Evolutionary conservation across 1,284 basidiomycete genomes (phyloP), one percentile per base, ranked within the genome.

Genomic region (Cutaneotrichosporon cyanovorans): DNA sequence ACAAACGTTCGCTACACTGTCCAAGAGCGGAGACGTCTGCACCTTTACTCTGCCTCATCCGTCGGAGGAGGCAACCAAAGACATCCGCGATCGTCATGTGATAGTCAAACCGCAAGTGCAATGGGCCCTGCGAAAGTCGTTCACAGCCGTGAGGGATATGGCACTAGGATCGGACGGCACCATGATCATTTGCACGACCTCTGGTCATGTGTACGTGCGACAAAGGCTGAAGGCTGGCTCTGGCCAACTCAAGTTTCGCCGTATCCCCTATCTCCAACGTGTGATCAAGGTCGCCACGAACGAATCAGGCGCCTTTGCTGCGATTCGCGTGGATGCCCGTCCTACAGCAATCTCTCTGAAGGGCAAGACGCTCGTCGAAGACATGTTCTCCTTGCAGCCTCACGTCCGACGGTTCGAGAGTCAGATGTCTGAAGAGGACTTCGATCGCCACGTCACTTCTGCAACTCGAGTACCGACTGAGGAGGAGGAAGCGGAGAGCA

Each of bases 171-270:
- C 81, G 1, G 90, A 96, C 57, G 89, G 91, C 2, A 81, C 85
- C 7, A 80, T 97, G 59, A 84, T 96, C 60, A 78, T 97, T 35
- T 95, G 89, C 71, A 97, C 93, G 0, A 82, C 85, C 57, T 91
- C 91, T 1, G 93, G 93, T 0, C 91, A 97, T 59, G 91, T 96
- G 23, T 97, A 87, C 61, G 78, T 92, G 19, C 82, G 88, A 21
- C 78, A 82, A 16, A 79, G 87, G 16, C 52, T 59, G 35, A 73
- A 74, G 52, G 53, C 50, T 48, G 72, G 53, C 10, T 73, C 72
- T 3, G 87, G 86, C 58, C 71, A 81, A 2, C 82, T 83, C 72
- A 88, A 87, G 72, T 97, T 93, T 65, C 80, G 83, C 42, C 80
- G 83, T 14, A 74, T 96, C 1, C 84, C 86, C 0, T 83, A 82